phyloP scores from a whole-genome alignment of 805 yeast genomes.

The Ogataea polymorpha region DNA sequence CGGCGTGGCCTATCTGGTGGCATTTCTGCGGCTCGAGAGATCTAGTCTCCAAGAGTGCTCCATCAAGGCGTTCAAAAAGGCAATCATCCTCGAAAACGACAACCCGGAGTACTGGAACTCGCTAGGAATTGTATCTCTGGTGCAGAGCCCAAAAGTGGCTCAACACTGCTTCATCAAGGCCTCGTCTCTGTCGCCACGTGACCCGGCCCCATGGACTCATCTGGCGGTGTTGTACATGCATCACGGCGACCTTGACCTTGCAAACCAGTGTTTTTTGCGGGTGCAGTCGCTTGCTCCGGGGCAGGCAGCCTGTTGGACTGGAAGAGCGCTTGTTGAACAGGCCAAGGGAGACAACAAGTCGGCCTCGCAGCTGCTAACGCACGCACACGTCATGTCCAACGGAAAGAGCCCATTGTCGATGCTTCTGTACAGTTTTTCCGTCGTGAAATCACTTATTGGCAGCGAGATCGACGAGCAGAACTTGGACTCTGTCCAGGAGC shows the following conservation, averaged over 20 bases:
- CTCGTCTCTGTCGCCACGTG: slow-evolving; percentile 61
- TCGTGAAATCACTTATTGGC: slow-evolving; percentile 46
- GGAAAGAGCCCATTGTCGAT: slow-evolving; percentile 71
- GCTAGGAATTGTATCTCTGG: slow-evolving; percentile 71
- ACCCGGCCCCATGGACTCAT: slow-evolving; percentile 73
- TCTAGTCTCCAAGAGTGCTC: slow-evolving; percentile 45
- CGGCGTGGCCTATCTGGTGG: slow-evolving; percentile 60
- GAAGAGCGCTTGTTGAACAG: slow-evolving; percentile 66
- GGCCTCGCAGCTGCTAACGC: slow-evolving; percentile 65
- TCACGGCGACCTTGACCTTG: slow-evolving; percentile 66
- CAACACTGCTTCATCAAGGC: slow-evolving; percentile 95
- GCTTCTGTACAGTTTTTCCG: slow-evolving; percentile 63
- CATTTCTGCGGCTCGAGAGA: slow-evolving; percentile 32
- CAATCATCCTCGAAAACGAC: slow-evolving; percentile 68
- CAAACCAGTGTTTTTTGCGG: slow-evolving; percentile 66
- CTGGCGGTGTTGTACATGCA: slow-evolving; percentile 74
- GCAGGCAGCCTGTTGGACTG: slow-evolving; percentile 75
- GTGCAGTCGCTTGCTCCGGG: slow-evolving; percentile 84
- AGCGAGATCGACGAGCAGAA: slow-evolving; percentile 44
- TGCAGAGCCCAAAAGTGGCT: slow-evolving; percentile 64
- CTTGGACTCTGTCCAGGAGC: slow-evolving; percentile 58
- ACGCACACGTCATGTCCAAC: slow-evolving; percentile 73
- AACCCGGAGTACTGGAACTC: slow-evolving; percentile 78
- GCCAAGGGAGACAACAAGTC: slow-evolving; percentile 45
- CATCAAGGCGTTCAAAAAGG: slow-evolving; percentile 54